Base-by-base conservation (phyloP, 108 stramenopile genomes). In the Cyclotella kingstonii region DNA sequence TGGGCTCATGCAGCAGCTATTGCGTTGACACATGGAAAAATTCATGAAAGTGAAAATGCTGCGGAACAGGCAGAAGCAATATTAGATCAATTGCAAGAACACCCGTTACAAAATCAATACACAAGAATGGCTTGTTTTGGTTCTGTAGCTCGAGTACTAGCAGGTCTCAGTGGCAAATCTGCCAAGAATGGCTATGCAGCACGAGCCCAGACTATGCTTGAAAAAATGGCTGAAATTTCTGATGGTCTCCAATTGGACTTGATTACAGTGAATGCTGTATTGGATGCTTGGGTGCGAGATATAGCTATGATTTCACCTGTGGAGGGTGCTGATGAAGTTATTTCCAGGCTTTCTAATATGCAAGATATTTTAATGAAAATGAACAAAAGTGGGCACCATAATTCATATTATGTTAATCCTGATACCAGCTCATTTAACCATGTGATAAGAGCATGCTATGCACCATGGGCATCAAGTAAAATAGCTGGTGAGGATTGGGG, bases 371-470 rank as follows among this genome's bases (percentile, higher is more conserved):
- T 72, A 34, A 52, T 63, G 49, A 50, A 48, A 8, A 58, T 72
- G 56, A 47, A 38, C 3, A 54, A 42, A 14, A 17, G 43, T 18
- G 44, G 39, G 14, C 46, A 36, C 23, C 27, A 68, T 42, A 6
- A 63, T 35, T 45, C 60, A 50, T 60, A 53, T 30, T 58, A 72
- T 50, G 56, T 63, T 47, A 38, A 47, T 30, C 70, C 70, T 42
- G 70, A 72, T 41, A 63, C 48, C 12, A 72, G 70, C 56, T 72
- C 70, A 0, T 72, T 63, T 49, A 72, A 72, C 45, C 70, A 72
- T 30, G 34, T 72, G 39, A 72, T 72, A 11, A 34, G 70, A 43
- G 70, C 62, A 22, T 72, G 61, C 41, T 72, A 72, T 27, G 54
- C 70, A 6, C 70, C 70, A 26, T 72, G 53, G 60, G 40, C 45